Conservation (phyloP, 2,329 filamentous ascomycete genomes). For the Monosporascus sp. region DNA sequence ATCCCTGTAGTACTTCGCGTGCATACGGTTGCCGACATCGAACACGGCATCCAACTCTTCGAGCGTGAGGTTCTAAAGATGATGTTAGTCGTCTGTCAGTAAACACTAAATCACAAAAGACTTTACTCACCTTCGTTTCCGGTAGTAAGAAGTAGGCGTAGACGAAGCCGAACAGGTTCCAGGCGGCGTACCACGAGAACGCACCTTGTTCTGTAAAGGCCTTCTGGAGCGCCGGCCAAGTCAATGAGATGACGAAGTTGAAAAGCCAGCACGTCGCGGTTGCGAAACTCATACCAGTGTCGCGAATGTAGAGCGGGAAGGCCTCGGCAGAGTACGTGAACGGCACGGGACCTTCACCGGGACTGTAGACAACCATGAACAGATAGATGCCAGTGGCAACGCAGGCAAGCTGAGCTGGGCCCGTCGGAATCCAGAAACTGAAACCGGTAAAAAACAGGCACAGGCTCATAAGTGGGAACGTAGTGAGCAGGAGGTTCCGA, state of each 20-base stretch:
- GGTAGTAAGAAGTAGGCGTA: constrained; percentile 31
- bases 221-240: constrained; percentile 36
- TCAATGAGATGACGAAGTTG: constrained; percentile 26
- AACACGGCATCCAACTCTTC: constrained; percentile 31
- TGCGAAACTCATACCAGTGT: constrained; percentile 53
- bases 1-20: constrained; percentile 5
- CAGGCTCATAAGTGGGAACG: constrained; percentile 59
- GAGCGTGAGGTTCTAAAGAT: constrained; percentile 18
- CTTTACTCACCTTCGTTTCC: constrained; percentile 31
- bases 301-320: constrained; percentile 56
- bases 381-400: constrained; percentile 60
- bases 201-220: constrained; percentile 37
- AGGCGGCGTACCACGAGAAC: constrained; percentile 40
- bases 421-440: constrained; percentile 14
- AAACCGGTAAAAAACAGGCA: constrained; percentile 45
- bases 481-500: constrained; percentile 55
- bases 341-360: constrained; percentile 39
- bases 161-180: constrained; percentile 40
- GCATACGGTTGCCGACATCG: constrained; percentile 4
- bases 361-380: constrained; percentile 43
- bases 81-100: not conserved
- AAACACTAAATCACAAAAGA: not conserved
- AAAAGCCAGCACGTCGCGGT: constrained; percentile 40
- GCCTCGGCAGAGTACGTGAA: constrained; percentile 63
- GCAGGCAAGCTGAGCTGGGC: constrained; percentile 41